Base-by-base conservation (phyloP, 1,139 yeast genomes). In the Ogataea hybrid region DNA sequence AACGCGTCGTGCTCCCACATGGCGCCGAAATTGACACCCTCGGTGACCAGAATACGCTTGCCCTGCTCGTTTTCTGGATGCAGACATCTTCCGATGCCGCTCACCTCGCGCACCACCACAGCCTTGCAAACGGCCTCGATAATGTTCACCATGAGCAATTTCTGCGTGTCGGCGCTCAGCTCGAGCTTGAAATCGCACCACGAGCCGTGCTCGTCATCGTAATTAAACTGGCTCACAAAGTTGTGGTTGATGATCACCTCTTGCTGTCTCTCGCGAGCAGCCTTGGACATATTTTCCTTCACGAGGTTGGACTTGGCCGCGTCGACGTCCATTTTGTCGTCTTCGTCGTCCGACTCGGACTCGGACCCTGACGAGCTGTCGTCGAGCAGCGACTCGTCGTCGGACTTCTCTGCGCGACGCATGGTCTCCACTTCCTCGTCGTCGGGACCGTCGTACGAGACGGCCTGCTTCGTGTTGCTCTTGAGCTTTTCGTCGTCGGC, bases 1-100 rank as follows among this genome's bases (percentile, higher is more conserved):
- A 92, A 89, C 51, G 86, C 90, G 54, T 88, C 92, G 66, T 90
- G 96, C 44, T 89, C 96, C 97, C 98, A 94, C 95, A 94, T 88
- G 47, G 97, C 95, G 58, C 74, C 75, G 78, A 94, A 92, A 69
- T 94, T 94, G 47, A 94, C 98, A 68, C 99, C 99, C 67, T 94
- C 99, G 20, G 99, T 92, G 44, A 95, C 86, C 57, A 94, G 75
- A 31, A 78, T 75, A 55, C 96, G 81, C 37, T 64, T 67, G 36
- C 81, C 76, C 50, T 81, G 80, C 47, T 77, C 84, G 22, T 84
- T 77, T 49, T 75, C 77, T 41, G 96, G 96, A 52, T 85, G 89
- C 54, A 92, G 71, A 75, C 97, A 90, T 67, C 98, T 83, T 28
- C 96, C 97, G 59, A 94, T 92, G 47, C 75, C 73, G 44, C 95